Evolutionary conservation across 106 monocot species (phyloP).

Genomic region (Allium cepa): DNA sequence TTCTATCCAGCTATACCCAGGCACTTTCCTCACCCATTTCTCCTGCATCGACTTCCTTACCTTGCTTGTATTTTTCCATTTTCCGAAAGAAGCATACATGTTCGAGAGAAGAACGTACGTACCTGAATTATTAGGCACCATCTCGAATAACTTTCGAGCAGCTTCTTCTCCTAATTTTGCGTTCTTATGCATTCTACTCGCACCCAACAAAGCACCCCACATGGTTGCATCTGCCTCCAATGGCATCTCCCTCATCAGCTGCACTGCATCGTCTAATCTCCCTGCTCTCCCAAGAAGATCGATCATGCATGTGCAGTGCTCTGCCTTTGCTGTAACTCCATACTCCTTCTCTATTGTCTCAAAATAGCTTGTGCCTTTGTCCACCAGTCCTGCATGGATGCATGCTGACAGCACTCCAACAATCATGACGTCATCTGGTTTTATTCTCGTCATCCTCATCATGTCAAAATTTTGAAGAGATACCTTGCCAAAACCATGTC

Average conservation of each 20-base stretch:
- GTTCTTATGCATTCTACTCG: conserved; percentile 65
- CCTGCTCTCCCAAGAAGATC: conserved; percentile 47
- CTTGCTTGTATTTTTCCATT: conserved; percentile 44
- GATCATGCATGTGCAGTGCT: conserved; percentile 78
- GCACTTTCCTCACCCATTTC: conserved; percentile 57
- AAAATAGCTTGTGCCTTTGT: conserved; percentile 68
- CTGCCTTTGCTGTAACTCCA: conserved; percentile 40
- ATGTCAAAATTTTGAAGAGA: conserved; percentile 44
- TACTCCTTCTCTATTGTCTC: too few species aligned
- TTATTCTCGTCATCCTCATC: too few species aligned
- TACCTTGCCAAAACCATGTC: conserved; percentile 50
- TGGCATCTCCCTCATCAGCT: conserved; percentile 46
- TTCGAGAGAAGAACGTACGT: conserved; percentile 78
- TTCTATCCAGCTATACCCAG: conserved; percentile 72
- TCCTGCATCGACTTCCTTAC: conserved; percentile 52
- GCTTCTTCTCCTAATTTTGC: too few species aligned
- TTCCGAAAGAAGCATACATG: conserved; percentile 46
- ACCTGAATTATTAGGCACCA: conserved; percentile 69
- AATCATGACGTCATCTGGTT: too few species aligned
- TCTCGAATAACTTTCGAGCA: too few species aligned
- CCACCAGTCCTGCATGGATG: conserved; percentile 51
- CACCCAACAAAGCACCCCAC: too few species aligned
- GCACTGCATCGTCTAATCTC: conserved; percentile 48
- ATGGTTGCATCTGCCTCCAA: conserved; percentile 65
- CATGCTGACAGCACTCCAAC: conserved; percentile 70